Evolutionary conservation across 495 filamentous ascomycete species (phyloP).

Genomic region (Neurospora sp.): DNA sequence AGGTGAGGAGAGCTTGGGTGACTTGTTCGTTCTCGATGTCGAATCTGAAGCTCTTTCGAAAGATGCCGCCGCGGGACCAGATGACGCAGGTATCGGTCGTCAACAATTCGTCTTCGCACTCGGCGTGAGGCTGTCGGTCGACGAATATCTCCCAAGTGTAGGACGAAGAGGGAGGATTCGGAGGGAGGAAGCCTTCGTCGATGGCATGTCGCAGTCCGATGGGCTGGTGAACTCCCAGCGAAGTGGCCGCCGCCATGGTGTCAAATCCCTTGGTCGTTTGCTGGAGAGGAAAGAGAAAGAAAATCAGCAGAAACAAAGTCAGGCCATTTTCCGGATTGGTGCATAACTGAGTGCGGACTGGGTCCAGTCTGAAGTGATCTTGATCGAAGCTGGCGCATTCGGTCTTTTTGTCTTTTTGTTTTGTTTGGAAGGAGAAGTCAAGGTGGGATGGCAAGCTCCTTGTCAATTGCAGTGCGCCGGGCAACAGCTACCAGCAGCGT

Average conservation of each 20-base stretch:
- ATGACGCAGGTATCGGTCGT: slow-evolving; percentile 74
- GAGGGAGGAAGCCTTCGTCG: slow-evolving; percentile 64
- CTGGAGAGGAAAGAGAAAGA: background rate
- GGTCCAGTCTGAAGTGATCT: background rate
- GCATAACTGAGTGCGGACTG: background rate
- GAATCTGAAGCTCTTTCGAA: slow-evolving; percentile 80
- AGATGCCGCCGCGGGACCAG: slow-evolving; percentile 80
- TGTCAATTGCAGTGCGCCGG: background rate
- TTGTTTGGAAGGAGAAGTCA: background rate
- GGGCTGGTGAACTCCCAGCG: slow-evolving; percentile 80
- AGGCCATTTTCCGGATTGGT: slow-evolving; percentile 2
- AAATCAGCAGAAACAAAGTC: background rate
- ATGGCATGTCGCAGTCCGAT: slow-evolving; percentile 74
- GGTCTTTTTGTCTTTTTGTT: background rate
- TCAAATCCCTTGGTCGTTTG: background rate
- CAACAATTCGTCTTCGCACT: slow-evolving; percentile 73
- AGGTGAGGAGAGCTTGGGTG: slow-evolving; percentile 72
- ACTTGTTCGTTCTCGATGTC: slow-evolving; percentile 79
- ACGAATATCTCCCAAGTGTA: slow-evolving; percentile 61
- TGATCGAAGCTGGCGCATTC: background rate
- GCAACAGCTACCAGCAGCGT: background rate
- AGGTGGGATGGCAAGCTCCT: background rate
- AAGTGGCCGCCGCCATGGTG: slow-evolving; percentile 76
- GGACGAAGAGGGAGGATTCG: slow-evolving; percentile 51
- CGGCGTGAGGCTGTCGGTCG: slow-evolving; percentile 34